Base-by-base conservation (phyloP, 495 filamentous ascomycete genomes). In the Lasiosphaeria miniovina region DNA sequence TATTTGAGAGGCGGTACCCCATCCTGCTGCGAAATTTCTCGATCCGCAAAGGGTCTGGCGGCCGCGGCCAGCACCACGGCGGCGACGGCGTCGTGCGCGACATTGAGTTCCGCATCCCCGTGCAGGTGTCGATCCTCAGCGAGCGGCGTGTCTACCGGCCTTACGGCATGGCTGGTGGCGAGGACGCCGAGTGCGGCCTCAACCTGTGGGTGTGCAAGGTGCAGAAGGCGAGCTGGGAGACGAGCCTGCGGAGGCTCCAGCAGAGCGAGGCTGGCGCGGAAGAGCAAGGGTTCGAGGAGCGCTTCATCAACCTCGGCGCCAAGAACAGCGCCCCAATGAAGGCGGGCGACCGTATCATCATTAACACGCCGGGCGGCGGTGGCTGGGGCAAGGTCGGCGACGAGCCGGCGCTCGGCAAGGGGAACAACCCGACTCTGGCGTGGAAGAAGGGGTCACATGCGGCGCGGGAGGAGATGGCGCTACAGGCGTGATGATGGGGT, bases 1-100 rank as follows among this genome's bases (percentile, higher is more conserved):
- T 97, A n/a, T 93, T 98, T 65, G 94, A 98, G 73, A 82, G 93
- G 3, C 83, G 94, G 14, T 98, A 98, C 66, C 94, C 94, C 1
- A 89, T 96, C 3, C 67, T 97, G 12, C 79, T 98, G 17, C 81
- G 90, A 0, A 86, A 93, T 68, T 98, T 97, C 69, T 84, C 84
- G 3, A 79, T 97, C 32, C 78, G 93, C 0, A 66, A 75, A 32
- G 86, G 84, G 0, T 87, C 83, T 11, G 88, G 87, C 17, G 94
- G 93, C 0, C 69, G 67, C 46, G 94, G 94, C 3, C 81, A 85
- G 70, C 88, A 96, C 68, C 80, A 74, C 0, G 94, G 94, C 34
- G 94, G 94, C 3, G 88, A 97, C 55, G 94, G 94, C 45, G 93
- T 98, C 36, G 77, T 96, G 2, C 79, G 94, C 2, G 94, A 98